A percentile compares a stretch with the other conserved stretches of the same genome.
Evolutionary conservation across 2,329 filamentous ascomycete species (phyloP).

Genomic region (Cephalotrichum gorgonifer): DNA sequence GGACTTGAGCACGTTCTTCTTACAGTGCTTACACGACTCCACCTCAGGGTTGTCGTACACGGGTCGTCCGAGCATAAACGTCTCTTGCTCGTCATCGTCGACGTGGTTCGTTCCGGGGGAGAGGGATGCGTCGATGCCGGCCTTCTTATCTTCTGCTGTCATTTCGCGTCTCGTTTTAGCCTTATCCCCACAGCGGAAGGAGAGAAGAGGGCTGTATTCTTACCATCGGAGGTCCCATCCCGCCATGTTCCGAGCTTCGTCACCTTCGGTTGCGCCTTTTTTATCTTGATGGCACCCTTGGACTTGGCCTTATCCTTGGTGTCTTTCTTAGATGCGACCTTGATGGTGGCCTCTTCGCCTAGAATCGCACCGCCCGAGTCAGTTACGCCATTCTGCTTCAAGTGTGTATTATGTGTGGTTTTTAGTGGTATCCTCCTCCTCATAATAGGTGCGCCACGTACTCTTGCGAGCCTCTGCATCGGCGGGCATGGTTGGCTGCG

Average conservation of each 20-base stretch:
- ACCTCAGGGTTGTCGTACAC: constrained; percentile 71
- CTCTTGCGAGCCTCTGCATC: constrained; percentile 6
- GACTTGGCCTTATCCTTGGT: constrained; percentile 33
- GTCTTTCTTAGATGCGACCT: constrained; percentile 49
- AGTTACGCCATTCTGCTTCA: background rate
- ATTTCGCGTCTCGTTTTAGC: background rate
- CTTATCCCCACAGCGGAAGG: background rate
- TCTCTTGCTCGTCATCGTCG: constrained; percentile 65
- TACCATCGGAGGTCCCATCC: constrained; percentile 24
- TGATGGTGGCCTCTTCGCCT: constrained; percentile 51
- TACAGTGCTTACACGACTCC: constrained; percentile 88
- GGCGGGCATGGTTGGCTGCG: constrained; percentile 2
- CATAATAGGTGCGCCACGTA: background rate
- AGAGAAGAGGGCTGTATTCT: background rate
- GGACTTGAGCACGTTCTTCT: constrained; percentile 70
- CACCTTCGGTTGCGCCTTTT: constrained; percentile 51
- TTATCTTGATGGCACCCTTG: constrained; percentile 47
- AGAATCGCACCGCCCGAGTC: constrained; percentile 7
- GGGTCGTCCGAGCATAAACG: constrained; percentile 72
- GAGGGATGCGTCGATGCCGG: constrained; percentile 32
- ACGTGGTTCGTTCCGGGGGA: constrained; percentile 55
- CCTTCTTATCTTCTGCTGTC: constrained; percentile 30
- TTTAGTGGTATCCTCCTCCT: background rate
- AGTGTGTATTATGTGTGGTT: too few species aligned
- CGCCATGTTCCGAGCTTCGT: constrained; percentile 62